phyloP scores from a whole-genome alignment of 1,284 basidiomycete genomes.

The Heterobasidion occidentale region DNA sequence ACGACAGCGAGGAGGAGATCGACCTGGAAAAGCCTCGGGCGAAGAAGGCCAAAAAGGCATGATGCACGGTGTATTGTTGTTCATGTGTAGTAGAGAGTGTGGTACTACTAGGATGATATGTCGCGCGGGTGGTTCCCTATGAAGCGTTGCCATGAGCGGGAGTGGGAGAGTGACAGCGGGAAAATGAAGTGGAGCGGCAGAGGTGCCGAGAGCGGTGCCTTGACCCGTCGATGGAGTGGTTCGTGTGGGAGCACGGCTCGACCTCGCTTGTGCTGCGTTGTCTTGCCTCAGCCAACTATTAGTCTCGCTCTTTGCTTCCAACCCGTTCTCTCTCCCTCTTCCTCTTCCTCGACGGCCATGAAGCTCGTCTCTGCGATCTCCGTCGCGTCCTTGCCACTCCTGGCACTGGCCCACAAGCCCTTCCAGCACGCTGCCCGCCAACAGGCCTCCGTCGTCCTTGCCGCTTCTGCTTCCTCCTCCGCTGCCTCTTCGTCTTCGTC shows the following conservation, averaged over 20 bases:
- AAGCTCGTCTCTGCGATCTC: slow-evolving; percentile 21
- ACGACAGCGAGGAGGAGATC: slow-evolving; percentile 71
- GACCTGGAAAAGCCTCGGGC: slow-evolving; percentile 72
- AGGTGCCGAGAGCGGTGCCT: too few relatives aligned
- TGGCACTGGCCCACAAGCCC: slow-evolving; percentile 19
- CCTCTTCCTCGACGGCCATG: slow-evolving; percentile 30
- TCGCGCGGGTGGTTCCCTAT: background rate
- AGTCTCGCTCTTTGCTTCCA: background rate
- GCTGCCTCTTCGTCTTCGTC: slow-evolving; percentile 14
- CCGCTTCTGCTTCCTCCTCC: slow-evolving; percentile 19
- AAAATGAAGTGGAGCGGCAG: too few relatives aligned
- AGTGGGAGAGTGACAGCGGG: too few relatives aligned
- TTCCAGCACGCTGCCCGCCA: slow-evolving; percentile 21
- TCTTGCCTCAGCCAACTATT: background rate
- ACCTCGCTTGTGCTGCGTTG: too few relatives aligned
- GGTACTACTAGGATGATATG: too few relatives aligned
- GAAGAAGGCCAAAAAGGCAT: slow-evolving; percentile 46
- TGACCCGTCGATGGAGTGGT: too few relatives aligned
- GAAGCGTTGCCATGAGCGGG: too few relatives aligned
- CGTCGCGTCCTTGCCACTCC: slow-evolving; percentile 22
- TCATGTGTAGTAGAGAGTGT: background rate
- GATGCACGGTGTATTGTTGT: background rate
- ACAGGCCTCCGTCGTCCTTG: slow-evolving; percentile 20
- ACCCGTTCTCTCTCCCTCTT: slow-evolving; percentile 13
- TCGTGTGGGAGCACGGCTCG: too few relatives aligned